These are phyloP conservation scores for Sicyos edulis DNA, from an alignment of 306 rosid genomes.

Conservation along the genomic window DNA sequence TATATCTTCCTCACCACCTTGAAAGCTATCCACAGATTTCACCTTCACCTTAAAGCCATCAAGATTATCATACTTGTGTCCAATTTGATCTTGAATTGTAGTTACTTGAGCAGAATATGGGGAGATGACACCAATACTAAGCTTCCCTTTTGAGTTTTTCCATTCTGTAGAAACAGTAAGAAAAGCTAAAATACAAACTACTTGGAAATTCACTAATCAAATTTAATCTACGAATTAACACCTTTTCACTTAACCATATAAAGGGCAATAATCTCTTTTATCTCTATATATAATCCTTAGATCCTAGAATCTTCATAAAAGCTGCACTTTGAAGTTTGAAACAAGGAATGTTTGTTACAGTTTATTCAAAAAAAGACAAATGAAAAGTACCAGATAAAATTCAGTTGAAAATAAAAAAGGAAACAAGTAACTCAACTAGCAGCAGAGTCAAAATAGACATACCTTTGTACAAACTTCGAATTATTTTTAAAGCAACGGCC, in stretches of 20 bases:
- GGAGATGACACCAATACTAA: conserved; percentile 60
- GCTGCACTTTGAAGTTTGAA: no score
- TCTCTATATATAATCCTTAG: not conserved
- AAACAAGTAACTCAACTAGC: not conserved
- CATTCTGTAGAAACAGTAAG: conserved; percentile 34
- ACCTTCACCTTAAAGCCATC: conserved; percentile 59
- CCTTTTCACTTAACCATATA: not conserved
- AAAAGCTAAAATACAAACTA: not conserved
- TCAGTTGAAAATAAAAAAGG: no score
- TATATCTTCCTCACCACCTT: conserved; percentile 75
- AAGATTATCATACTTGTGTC: conserved; percentile 30
- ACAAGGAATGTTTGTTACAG: no score
- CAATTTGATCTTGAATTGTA: conserved; percentile 44
- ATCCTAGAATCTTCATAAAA: not conserved
- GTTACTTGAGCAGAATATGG: conserved; percentile 86
- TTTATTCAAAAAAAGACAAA: no score
- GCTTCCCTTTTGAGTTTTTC: conserved; percentile 30
- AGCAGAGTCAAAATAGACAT: not conserved
- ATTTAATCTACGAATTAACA: not conserved
- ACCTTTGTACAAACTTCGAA: conserved; percentile 53
- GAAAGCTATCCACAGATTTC: conserved; percentile 68
- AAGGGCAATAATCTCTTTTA: no score
- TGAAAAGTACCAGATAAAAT: not conserved
- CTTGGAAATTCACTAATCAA: not conserved
- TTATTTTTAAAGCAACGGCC: conserved; percentile 46